A percentile compares a stretch with the other conserved stretches of the same genome.
phyloP scores from a whole-genome alignment of 148 eudicot species.

The Silene latifolia region DNA sequence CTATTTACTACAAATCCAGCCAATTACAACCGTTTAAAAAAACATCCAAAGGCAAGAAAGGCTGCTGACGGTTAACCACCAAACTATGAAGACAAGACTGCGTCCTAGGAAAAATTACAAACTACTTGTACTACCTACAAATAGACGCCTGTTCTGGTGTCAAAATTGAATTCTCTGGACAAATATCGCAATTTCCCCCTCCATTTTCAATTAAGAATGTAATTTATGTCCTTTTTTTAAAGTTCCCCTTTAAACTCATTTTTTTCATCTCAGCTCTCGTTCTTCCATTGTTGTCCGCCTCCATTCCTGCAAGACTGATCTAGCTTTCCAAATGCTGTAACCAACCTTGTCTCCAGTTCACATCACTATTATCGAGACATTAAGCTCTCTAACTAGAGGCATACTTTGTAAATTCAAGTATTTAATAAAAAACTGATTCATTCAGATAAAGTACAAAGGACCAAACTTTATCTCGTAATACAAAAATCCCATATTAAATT shows the following conservation, averaged over 20 bases:
- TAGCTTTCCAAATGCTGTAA: background rate
- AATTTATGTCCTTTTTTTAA: background rate
- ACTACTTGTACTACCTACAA: background rate
- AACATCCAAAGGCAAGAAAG: background rate
- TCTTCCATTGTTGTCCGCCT: no score
- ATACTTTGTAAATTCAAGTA: no score
- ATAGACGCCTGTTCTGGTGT: background rate
- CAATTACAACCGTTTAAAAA: background rate
- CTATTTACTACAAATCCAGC: background rate
- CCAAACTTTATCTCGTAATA: background rate
- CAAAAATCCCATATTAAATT: background rate
- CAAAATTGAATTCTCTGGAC: background rate
- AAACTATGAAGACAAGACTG: background rate
- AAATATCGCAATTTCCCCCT: background rate
- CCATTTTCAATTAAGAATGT: background rate
- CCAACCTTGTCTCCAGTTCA: background rate
- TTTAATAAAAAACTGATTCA: background rate
- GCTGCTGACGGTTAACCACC: no score
- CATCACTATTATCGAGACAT: no score
- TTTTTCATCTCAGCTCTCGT: no score
- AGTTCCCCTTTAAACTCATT: background rate
- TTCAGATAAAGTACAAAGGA: background rate
- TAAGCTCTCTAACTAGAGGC: no score
- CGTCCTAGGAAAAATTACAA: background rate
- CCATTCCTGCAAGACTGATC: background rate